Percentiles rank a stretch among this genome's conserved stretches.
These are phyloP conservation scores for Musa troglodytarum DNA, from an alignment of 176 grass and related monocot species.

Conservation along the genomic window DNA sequence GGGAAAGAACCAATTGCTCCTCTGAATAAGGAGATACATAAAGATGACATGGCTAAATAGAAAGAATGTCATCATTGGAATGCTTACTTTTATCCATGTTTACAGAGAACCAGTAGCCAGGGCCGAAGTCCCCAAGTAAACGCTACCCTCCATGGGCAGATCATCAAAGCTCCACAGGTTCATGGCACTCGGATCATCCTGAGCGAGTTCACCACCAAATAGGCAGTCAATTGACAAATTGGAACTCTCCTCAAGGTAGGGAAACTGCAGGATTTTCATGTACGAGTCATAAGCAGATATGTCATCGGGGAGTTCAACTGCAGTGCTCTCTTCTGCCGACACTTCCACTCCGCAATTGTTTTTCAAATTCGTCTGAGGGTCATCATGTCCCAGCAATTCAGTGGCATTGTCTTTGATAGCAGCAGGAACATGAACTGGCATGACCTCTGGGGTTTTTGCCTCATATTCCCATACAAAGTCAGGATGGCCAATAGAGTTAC, in stretches of 20 bases:
- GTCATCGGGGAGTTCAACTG: constrained; percentile 19
- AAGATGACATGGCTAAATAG: too few species aligned
- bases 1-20: too few species aligned
- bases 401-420: not conserved
- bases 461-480: constrained; percentile 26
- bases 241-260: constrained; percentile 17
- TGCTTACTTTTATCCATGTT: not conserved
- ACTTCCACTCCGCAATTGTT: constrained; percentile 13
- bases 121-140: constrained; percentile 15
- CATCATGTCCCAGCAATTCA: constrained; percentile 4
- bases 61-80: too few species aligned
- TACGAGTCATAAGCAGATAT: constrained; percentile 28
- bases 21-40: too few species aligned
- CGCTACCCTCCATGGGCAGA: constrained; percentile 25
- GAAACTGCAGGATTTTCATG: constrained; percentile 26
- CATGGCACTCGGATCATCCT: constrained; percentile 24
- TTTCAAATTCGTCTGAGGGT: constrained; percentile 26
- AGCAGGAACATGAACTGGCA: constrained; percentile 11
- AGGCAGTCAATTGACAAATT: constrained; percentile 29
- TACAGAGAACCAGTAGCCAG: constrained; percentile 8
- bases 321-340: constrained; percentile 13
- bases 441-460: constrained; percentile 24
- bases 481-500: constrained; percentile 17
- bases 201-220: constrained; percentile 26
- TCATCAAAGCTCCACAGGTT: constrained; percentile 48